These are phyloP conservation scores for Aspergillus proliferans DNA, from an alignment of 2,329 filamentous ascomycete species.

Conservation along the genomic window DNA sequence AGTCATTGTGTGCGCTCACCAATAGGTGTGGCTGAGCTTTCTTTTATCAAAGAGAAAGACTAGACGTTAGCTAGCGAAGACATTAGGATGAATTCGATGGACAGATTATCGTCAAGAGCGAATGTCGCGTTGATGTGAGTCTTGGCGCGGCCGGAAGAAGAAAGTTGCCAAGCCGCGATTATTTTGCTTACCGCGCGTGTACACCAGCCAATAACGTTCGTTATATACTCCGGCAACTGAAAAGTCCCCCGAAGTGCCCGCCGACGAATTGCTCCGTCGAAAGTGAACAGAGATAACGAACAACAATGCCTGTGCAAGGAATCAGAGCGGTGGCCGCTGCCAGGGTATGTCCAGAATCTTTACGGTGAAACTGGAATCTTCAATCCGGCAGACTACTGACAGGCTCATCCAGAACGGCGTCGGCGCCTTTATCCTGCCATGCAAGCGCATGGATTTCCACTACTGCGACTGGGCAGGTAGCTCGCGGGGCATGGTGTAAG, in stretches of 20 bases:
- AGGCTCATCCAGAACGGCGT: conserved; percentile 70
- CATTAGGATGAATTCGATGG: not conserved
- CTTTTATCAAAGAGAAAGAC: conserved; percentile 7
- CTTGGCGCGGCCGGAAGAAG: not conserved
- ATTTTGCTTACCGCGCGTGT: conserved; percentile 10
- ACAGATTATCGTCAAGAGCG: not conserved
- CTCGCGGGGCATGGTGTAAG: conserved; percentile 89
- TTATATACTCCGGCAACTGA: conserved; percentile 14
- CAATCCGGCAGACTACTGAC: conserved; percentile 3
- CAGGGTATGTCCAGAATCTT: conserved; percentile 42
- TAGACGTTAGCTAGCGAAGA: conserved; percentile 6
- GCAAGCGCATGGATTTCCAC: conserved; percentile 90
- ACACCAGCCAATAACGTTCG: conserved; percentile 20
- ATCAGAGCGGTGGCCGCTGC: conserved; percentile 50
- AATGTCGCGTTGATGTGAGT: conserved; percentile 15
- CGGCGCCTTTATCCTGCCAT: conserved; percentile 93
- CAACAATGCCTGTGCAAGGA: conserved; percentile 40
- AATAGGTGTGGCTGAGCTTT: conserved; percentile 6
- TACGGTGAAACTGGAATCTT: not conserved
- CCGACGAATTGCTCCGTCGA: conserved; percentile 1
- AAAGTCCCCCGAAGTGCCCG: conserved; percentile 18
- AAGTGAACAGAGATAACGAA: conserved; percentile 5
- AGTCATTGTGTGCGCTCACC: conserved; percentile 60
- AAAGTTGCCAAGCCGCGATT: conserved; percentile 16
- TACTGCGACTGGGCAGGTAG: conserved; percentile 96